phyloP scores from a whole-genome alignment of 2,329 filamentous ascomycete species.

The Mycosphaerella sp. region DNA sequence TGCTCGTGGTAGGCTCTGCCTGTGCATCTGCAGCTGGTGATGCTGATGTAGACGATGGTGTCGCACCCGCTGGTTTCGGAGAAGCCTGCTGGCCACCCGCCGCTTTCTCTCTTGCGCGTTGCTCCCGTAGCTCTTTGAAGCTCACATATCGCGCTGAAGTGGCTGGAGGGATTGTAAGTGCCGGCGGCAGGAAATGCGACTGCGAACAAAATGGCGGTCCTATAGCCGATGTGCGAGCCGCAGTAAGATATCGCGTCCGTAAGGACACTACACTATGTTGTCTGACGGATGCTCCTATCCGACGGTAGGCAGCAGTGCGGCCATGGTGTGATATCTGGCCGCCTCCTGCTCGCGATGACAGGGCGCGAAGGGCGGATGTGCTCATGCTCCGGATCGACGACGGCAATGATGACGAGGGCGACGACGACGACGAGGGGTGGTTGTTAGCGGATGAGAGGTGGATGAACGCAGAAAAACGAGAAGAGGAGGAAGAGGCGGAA shows the following conservation, averaged over 20 bases:
- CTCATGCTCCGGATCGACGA: constrained; percentile 39
- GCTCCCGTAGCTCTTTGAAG: constrained; percentile 36
- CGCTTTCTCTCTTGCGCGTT: constrained; percentile 34
- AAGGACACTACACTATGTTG: constrained; percentile 29
- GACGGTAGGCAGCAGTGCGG: constrained; percentile 45
- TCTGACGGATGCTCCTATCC: constrained; percentile 35
- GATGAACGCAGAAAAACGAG: not conserved
- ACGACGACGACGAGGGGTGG: constrained; percentile 3
- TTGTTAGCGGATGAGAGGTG: constrained; percentile 3
- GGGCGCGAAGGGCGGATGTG: constrained; percentile 36
- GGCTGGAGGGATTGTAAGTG: constrained; percentile 38
- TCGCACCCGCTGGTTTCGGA: constrained; percentile 37
- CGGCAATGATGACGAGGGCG: constrained; percentile 5
- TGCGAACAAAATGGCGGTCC: constrained; percentile 36
- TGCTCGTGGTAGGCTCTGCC: constrained; percentile 32
- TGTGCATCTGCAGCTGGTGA: constrained; percentile 32
- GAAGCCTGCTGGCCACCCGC: constrained; percentile 36
- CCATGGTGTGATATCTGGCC: constrained; percentile 38
- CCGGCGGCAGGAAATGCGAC: constrained; percentile 41
- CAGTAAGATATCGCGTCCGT: constrained; percentile 25
- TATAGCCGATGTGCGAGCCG: constrained; percentile 14
- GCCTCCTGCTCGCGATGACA: constrained; percentile 39
- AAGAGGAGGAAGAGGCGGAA: not conserved
- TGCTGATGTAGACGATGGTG: constrained; percentile 37
- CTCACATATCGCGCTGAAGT: constrained; percentile 42